These are phyloP conservation scores for Orbilia javanica DNA, from an alignment of 2,329 filamentous ascomycete species.

Conservation along the genomic window DNA sequence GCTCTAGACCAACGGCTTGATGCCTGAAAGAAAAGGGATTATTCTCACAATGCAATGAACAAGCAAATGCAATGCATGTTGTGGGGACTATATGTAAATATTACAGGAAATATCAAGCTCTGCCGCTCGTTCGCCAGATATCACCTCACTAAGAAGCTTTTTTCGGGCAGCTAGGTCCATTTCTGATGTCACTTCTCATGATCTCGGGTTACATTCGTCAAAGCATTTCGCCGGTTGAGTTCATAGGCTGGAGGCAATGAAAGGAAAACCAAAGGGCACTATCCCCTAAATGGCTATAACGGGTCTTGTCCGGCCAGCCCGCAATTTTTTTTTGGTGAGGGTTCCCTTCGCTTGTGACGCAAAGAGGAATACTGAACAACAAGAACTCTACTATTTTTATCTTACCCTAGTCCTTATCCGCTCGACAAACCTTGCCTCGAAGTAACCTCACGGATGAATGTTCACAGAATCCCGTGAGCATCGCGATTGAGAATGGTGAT, in stretches of 20 bases:
- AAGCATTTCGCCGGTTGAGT: conserved; percentile 28
- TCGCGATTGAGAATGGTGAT: conserved; percentile 30
- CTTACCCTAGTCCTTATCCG: conserved; percentile 16
- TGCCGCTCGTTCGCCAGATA: conserved; percentile 26
- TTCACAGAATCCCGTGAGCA: conserved; percentile 41
- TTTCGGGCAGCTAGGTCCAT: conserved; percentile 19
- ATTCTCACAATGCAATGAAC: background rate
- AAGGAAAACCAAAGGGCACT: conserved; percentile 13
- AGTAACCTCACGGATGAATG: conserved; percentile 47
- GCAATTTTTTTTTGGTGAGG: conserved; percentile 13
- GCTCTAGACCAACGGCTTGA: background rate
- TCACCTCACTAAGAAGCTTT: conserved; percentile 28
- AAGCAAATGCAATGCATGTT: background rate
- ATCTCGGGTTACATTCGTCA: conserved; percentile 55
- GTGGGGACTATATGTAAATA: conserved; percentile 10
- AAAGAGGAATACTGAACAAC: conserved; percentile 38
- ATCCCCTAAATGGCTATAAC: background rate
- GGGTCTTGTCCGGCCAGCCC: conserved; percentile 21
- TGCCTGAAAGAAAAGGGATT: background rate
- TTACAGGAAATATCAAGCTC: conserved; percentile 10
- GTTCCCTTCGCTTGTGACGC: conserved; percentile 33
- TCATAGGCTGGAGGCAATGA: conserved; percentile 24
- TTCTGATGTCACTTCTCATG: conserved; percentile 43
- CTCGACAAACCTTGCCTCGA: conserved; percentile 29
- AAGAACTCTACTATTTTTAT: conserved; percentile 49